A percentile compares a stretch with the other conserved stretches of the same genome.
phyloP scores from a whole-genome alignment of 2,329 filamentous ascomycete species.

The Pyricularia sp. region DNA sequence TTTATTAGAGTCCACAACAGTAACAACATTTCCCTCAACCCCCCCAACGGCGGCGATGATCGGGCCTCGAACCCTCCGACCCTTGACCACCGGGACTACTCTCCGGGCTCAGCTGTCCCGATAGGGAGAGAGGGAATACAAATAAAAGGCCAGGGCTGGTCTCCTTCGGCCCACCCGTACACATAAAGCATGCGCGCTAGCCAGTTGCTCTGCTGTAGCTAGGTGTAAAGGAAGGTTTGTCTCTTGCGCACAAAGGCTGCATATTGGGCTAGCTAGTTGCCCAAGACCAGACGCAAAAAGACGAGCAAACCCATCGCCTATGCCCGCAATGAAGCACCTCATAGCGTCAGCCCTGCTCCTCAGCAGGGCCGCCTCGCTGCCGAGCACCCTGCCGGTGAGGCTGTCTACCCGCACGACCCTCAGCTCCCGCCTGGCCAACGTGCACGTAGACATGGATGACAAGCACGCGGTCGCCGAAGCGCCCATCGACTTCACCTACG shows the following conservation, averaged over 20 bases:
- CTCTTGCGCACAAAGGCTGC: background rate
- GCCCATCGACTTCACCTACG: constrained; percentile 9
- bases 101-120: background rate
- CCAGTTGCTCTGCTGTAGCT: background rate
- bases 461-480: background rate
- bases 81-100: background rate
- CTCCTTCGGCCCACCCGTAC: background rate
- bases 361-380: background rate
- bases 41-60: background rate
- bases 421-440: constrained; percentile 9
- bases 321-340: background rate
- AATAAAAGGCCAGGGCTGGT: background rate
- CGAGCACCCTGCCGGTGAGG: constrained; percentile 4
- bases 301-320: background rate
- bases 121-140: background rate
- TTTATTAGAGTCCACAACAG: background rate
- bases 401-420: constrained; percentile 8
- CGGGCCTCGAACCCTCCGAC: background rate
- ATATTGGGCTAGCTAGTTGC: background rate
- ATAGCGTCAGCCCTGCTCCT: constrained; percentile 1
- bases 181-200: background rate
- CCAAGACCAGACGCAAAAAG: background rate
- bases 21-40: background rate
- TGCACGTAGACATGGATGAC: constrained; percentile 10
- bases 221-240: background rate